A percentile compares a stretch with the other conserved stretches of the same genome.
Evolutionary conservation across 2,329 filamentous ascomycete genomes (phyloP).

Genomic region (Teratosphaeria epicoccoides): DNA sequence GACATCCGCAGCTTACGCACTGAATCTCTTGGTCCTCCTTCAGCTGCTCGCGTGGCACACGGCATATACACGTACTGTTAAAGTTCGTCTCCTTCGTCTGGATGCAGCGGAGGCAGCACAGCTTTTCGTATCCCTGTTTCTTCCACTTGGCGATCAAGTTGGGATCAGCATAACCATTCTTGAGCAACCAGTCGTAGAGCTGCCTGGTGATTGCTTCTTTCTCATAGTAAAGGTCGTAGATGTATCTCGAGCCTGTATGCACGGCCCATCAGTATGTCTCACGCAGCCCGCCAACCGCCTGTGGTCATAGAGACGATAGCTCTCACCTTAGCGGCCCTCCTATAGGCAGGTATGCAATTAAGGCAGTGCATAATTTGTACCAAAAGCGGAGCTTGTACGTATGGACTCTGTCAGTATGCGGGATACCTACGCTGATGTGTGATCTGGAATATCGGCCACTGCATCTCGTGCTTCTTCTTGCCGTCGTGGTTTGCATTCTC

Average conservation of each 20-base stretch:
- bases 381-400: neutral
- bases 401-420: neutral
- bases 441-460: conserved; percentile 98
- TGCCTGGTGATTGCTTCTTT: conserved; percentile 89
- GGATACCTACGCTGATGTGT: conserved; percentile 65
- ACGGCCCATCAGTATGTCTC: conserved; percentile 8
- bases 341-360: conserved; percentile 1
- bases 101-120: conserved; percentile 91
- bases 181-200: conserved; percentile 91
- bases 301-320: conserved; percentile 20
- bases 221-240: conserved; percentile 96
- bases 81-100: conserved; percentile 99
- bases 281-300: conserved; percentile 7
- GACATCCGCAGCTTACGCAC: conserved; percentile 90
- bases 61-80: conserved; percentile 92
- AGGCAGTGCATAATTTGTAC: neutral
- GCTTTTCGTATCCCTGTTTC: conserved; percentile 97
- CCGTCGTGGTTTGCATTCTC: conserved; percentile 73
- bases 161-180: conserved; percentile 91
- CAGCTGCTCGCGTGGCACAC: conserved; percentile 78
- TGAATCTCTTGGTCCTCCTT: conserved; percentile 86
- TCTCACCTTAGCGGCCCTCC: conserved; percentile 23
- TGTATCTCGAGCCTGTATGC: conserved; percentile 58
- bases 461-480: conserved; percentile 79
- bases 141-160: conserved; percentile 99